These are phyloP conservation scores for Vishniacozyma victoriae DNA, from an alignment of 768 basidiomycete genomes.

Conservation along the genomic window DNA sequence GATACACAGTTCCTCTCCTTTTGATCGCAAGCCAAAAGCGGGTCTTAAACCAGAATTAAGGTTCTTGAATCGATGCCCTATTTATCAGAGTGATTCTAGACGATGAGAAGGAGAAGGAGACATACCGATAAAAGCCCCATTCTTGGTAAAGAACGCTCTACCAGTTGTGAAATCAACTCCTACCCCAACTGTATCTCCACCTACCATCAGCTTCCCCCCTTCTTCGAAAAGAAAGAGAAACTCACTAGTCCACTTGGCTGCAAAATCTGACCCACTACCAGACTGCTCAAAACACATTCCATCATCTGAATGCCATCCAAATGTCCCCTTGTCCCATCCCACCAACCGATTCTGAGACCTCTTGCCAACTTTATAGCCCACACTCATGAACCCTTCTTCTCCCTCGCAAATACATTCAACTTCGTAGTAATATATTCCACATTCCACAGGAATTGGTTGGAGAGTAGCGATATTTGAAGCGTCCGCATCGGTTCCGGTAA, in stretches of 20 bases:
- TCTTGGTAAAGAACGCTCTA: constrained; percentile 83
- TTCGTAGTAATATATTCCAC: constrained; percentile 94
- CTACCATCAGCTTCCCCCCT: constrained; percentile 51
- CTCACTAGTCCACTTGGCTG: constrained; percentile 74
- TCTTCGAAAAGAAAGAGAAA: constrained; percentile 9
- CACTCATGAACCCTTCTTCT: constrained; percentile 62
- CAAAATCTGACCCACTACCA: constrained; percentile 62
- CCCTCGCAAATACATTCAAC: constrained; percentile 75
- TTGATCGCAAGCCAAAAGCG: constrained; percentile 78
- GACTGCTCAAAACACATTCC: constrained; percentile 61
- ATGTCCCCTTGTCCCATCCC: constrained; percentile 45
- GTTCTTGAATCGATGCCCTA: constrained; percentile 27
- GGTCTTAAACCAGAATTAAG: constrained; percentile 59
- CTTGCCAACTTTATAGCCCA: constrained; percentile 32
- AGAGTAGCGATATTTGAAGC: constrained; percentile 76
- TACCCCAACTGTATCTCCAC: constrained; percentile 82
- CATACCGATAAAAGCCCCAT: constrained; percentile 54
- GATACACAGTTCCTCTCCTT: constrained; percentile 67
- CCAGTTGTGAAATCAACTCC: constrained; percentile 78
- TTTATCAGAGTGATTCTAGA: constrained; percentile 2
- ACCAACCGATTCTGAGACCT: constrained; percentile 34
- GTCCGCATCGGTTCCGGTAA: constrained; percentile 61
- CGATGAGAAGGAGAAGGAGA: not conserved
- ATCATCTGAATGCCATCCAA: constrained; percentile 47
- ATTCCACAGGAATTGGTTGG: constrained; percentile 70